Base-by-base conservation (phyloP, 169 alveolate species). In the Neospora caninum region DNA sequence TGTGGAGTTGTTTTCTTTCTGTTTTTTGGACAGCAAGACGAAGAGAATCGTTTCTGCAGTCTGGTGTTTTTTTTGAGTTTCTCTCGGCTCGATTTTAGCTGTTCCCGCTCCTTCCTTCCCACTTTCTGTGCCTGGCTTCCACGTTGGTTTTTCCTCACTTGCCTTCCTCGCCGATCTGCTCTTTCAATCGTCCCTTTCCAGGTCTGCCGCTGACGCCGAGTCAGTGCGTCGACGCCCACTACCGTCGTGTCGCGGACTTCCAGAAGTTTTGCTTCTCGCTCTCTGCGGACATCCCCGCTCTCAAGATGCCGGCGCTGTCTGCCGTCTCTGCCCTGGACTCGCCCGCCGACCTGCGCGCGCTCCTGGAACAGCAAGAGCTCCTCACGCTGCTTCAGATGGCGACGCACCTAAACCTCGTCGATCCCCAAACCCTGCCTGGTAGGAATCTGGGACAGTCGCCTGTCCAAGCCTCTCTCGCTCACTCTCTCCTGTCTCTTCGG, bases 331-430 rank as follows among this genome's bases (percentile, higher is more conserved):
- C 93, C 9, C 34, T 88, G 6, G 93, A 88, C 73, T 58, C 70
- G 49, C 73, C 84, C 41, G 43, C 45, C 67, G 84, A 54, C 6
- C 93, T 88, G 39, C 93, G 73, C 42, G 69, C n/a, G 84, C 93
- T 88, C 45, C 93, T 88, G 93, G 83, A 88, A 54, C 58, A 88
- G 69, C 93, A 88, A n/a, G 93, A 88, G 70, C 93, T 88, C 69
- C 87, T 88, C 43, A 88, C 93, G 43, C 93, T 88, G 45, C 93
- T 88, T 43, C 84, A 88, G 42, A 13, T 69, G 93, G 70, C 84
- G n/a, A 58, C 73, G n/a, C 86, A 88, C 69, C 43, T 88, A 45
- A 42, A 67, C 45, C 93, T 88, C 38, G 67, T 88, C 58, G 93
- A 88, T 29, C 93, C 93, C 29, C 67, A 54, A 41, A 78, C 9